Conservation (phyloP, 495 filamentous ascomycete species). For the Daldinia grandis region DNA sequence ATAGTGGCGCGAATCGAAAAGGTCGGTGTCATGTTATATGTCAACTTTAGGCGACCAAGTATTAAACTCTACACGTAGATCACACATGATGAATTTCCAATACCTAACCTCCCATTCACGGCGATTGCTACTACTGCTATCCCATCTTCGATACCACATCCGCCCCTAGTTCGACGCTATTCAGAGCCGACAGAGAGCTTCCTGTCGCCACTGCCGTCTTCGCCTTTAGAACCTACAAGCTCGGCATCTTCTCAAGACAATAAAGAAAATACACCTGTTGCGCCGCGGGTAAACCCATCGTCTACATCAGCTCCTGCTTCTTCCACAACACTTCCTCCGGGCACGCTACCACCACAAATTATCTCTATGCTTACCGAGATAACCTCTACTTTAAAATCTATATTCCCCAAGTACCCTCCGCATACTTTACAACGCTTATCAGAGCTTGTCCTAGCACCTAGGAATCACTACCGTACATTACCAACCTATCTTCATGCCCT, state of each 20-base stretch:
- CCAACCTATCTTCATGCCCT: constrained; percentile 88
- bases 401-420: constrained; percentile 79
- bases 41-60: background rate
- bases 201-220: constrained; percentile 55
- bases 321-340: constrained; percentile 36
- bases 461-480: constrained; percentile 78
- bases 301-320: constrained; percentile 27
- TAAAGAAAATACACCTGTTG: constrained; percentile 55
- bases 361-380: constrained; percentile 71
- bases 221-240: constrained; percentile 57
- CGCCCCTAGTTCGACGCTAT: constrained; percentile 43
- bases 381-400: constrained; percentile 67
- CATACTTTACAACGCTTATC: constrained; percentile 93
- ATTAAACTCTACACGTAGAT: constrained; percentile 43
- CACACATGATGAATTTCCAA: constrained; percentile 54
- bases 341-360: constrained; percentile 69
- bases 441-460: constrained; percentile 85
- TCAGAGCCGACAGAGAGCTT: constrained; percentile 66
- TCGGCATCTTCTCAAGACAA: constrained; percentile 59
- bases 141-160: constrained; percentile 43
- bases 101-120: constrained; percentile 48
- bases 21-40: constrained; percentile 28
- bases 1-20: constrained; percentile 54
- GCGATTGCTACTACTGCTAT: constrained; percentile 47
- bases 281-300: constrained; percentile 36